A percentile compares a stretch with the other conserved stretches of the same genome.
These are phyloP conservation scores for Ustilago cynodontis DNA, from an alignment of 1,284 basidiomycete species.

Conservation along the genomic window DNA sequence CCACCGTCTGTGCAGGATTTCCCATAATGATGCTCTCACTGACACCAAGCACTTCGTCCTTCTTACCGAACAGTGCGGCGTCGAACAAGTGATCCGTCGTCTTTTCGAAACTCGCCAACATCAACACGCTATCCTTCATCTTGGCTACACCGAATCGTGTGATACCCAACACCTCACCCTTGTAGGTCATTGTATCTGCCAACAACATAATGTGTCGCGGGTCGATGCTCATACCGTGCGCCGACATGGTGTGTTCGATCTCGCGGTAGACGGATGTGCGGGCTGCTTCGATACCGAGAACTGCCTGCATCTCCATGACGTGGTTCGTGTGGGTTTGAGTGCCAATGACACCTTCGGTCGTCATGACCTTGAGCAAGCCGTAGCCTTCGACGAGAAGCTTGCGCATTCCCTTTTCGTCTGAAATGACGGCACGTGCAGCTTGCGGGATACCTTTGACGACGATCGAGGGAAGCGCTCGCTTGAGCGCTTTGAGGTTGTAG, in stretches of 20 bases:
- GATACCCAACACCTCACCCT: constrained; percentile 98
- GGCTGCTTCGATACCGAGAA: constrained; percentile 97
- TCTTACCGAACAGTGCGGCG: constrained; percentile 95
- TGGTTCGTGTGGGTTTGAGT: constrained; percentile 95
- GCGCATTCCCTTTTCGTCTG: constrained; percentile 66
- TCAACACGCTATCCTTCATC: constrained; percentile 99
- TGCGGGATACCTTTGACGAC: constrained; percentile 68
- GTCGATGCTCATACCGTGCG: constrained; percentile 98
- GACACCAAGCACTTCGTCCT: constrained; percentile 92
- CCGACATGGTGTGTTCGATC: constrained; percentile 94
- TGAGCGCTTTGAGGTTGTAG: constrained; percentile 66
- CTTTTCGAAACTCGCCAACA: constrained; percentile 99
- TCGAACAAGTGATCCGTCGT: constrained; percentile 99
- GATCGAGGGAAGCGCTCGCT: constrained; percentile 65
- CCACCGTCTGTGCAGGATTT: constrained; percentile 93
- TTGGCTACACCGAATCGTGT: constrained; percentile 99
- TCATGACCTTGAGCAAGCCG: constrained; percentile 97
- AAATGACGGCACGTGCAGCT: constrained; percentile 65
- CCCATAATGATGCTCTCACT: constrained; percentile 99
- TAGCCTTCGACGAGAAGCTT: constrained; percentile 79
- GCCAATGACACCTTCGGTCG: constrained; percentile 93
- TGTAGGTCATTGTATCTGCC: constrained; percentile 99
- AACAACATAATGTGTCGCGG: constrained; percentile 98
- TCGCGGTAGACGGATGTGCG: constrained; percentile 94
- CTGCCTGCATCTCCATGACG: constrained; percentile 93